Evolutionary conservation across 2,329 filamentous ascomycete genomes (phyloP).

Genomic region (Knoxdaviesia proteae): DNA sequence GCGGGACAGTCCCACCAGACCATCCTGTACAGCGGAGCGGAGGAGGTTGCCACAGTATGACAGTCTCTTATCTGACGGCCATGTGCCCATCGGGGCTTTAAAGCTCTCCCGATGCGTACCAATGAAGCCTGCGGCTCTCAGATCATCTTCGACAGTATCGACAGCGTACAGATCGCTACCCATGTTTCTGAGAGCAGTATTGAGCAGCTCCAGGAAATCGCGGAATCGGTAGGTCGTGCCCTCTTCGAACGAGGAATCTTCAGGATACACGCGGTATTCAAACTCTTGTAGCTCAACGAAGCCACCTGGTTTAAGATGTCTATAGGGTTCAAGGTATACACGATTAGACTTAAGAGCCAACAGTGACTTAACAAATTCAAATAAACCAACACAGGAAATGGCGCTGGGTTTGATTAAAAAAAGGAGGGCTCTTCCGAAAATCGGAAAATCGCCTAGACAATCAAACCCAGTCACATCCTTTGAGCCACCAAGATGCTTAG

Average conservation of each 20-base stretch:
- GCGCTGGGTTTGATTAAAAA: neutral
- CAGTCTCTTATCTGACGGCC: conserved; percentile 20
- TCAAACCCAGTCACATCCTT: neutral
- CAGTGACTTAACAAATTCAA: too few relatives aligned
- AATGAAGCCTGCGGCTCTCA: conserved; percentile 20
- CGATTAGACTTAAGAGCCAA: neutral
- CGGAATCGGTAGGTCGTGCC: conserved; percentile 22
- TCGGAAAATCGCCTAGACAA: neutral
- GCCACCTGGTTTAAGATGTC: conserved; percentile 29
- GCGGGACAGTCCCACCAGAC: conserved; percentile 17
- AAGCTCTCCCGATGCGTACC: conserved; percentile 18
- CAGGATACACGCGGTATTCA: conserved; percentile 17
- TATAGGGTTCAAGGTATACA: conserved; percentile 6
- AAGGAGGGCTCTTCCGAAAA: neutral
- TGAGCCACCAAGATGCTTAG: neutral
- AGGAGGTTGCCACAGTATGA: conserved; percentile 24
- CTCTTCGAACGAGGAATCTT: conserved; percentile 20
- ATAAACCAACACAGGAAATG: neutral
- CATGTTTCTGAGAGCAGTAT: conserved; percentile 17
- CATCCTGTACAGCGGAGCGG: conserved; percentile 19
- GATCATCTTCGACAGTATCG: conserved; percentile 13
- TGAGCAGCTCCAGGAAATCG: conserved; percentile 21
- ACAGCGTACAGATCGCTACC: conserved; percentile 22
- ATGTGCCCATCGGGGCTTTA: conserved; percentile 26
- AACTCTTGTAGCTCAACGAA: conserved; percentile 29